A percentile compares a stretch with the other conserved stretches of the same genome.
These are phyloP conservation scores for Stentor roeselii DNA, from an alignment of 73 alveolate genomes.

Conservation along the genomic window DNA sequence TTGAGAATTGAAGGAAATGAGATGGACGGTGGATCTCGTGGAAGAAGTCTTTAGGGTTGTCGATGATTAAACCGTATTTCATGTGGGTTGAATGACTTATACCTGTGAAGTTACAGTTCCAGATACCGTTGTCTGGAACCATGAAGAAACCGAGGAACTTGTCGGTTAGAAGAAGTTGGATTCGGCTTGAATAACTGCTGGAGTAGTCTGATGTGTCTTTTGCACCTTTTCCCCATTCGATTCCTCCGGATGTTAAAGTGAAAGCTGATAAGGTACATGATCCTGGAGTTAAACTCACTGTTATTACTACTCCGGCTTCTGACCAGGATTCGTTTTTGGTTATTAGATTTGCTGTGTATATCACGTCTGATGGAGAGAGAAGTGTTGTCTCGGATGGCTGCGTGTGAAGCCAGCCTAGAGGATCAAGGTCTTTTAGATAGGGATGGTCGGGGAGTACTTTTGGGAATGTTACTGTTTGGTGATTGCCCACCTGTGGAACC, in stretches of 20 bases:
- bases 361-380: conserved; percentile 90
- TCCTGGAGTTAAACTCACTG: conserved; percentile 98
- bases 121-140: conserved; percentile 98
- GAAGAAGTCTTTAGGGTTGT: conserved; percentile 91
- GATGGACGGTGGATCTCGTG: conserved; percentile 28
- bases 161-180: conserved; percentile 81
- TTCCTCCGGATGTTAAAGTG: conserved; percentile 86
- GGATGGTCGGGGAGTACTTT: conserved; percentile 96
- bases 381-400: conserved; percentile 84
- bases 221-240: conserved; percentile 85
- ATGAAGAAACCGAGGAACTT: conserved; percentile 97
- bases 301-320: conserved; percentile 85
- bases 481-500: conserved; percentile 94
- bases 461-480: conserved; percentile 89
- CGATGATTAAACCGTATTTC: conserved; percentile 87
- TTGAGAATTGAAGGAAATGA: neutral
- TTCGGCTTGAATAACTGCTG: neutral
- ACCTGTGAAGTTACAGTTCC: conserved; percentile 99
- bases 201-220: conserved; percentile 31
- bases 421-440: conserved; percentile 95
- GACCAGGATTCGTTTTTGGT: conserved; percentile 92
- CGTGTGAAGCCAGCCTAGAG: conserved; percentile 99
- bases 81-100: conserved; percentile 90
- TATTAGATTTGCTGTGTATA: conserved; percentile 84
- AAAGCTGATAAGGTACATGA: conserved; percentile 96